Evolutionary conservation across 257 asterid genomes (phyloP), one percentile per base, ranked within the genome.

Genomic region (Cordia subcordata): DNA sequence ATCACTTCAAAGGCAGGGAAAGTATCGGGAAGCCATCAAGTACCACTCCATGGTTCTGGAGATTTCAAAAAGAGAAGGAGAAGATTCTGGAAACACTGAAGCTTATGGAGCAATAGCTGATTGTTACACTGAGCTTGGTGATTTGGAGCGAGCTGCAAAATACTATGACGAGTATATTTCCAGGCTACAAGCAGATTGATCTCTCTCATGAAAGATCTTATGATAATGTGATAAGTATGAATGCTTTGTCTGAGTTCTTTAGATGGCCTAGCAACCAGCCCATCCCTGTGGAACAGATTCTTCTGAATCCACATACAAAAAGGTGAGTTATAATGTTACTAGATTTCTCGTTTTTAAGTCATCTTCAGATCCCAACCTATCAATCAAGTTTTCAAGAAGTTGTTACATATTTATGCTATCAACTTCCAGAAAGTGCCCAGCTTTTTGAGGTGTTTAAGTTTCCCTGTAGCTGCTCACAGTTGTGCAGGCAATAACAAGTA

Each of bases 51-150:
- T 76, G 86, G 99, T 93, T 71, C 82, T 93, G 50, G 94, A 79
- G 49, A 74, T 93, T 47, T 86, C 97, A 6, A 77, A 81, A 62
- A 77, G 85, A 80, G 90, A 79, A 67, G 96, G 95, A 67, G 97
- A 93, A 69, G 90, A 89, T 44, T 93, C 96, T 20, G 99, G 99
- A 32, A 89, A 78, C 49, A 75, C 96, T 5, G 97, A 93, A 80
- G 99, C 99, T 42, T 89, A 77, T 53, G 99, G 97, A 51, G 97
- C 99, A 38, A 93, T 86, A 78, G 99, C 97, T 45, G 97, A 93
- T 82, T 93, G 97, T 66, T 93, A 93, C 57, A 86, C 97, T 5
- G 97, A 93, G 67, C 84, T 93, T 20, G 96, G 99, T 27, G 99
- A 93, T 71, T 71, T 93, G 49, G 97, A 93, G 71, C 72, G 73